Evolutionary conservation across 176 grass and related monocot species (phyloP).

Genomic region (Tillandsia fasciculata): DNA sequence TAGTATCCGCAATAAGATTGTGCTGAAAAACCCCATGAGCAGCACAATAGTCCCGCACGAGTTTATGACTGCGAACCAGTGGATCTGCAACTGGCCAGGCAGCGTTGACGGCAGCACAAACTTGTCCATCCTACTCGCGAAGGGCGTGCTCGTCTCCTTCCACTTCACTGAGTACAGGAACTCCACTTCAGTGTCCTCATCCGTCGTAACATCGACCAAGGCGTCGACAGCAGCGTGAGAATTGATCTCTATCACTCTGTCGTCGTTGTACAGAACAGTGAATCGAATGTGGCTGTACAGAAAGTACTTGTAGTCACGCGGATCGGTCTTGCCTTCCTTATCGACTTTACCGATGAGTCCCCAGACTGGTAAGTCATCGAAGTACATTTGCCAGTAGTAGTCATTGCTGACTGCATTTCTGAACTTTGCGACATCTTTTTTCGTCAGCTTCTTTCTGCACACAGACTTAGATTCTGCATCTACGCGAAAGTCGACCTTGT

Average conservation of each 20-base stretch:
- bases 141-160: not conserved
- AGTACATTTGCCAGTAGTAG: constrained; percentile 10
- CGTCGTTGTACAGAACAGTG: not conserved
- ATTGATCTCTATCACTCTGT: constrained; percentile 8
- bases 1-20: no score
- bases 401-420: constrained; percentile 7
- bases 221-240: not conserved
- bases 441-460: not conserved
- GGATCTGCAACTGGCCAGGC: not conserved
- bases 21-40: no score
- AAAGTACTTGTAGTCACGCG: constrained; percentile 1
- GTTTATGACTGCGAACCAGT: constrained; percentile 10
- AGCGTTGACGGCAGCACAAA: not conserved
- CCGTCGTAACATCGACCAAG: not conserved
- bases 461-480: not conserved
- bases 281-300: constrained; percentile 7
- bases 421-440: constrained; percentile 4
- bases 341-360: constrained; percentile 10
- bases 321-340: not conserved
- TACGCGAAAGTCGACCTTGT: not conserved
- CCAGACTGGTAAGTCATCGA: constrained; percentile 6
- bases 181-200: constrained; percentile 3
- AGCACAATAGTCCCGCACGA: not conserved
- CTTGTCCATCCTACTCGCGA: constrained; percentile 5
- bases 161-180: constrained; percentile 9